Evolutionary conservation across 345 rosid species (phyloP), one percentile per base, ranked within the genome.

Genomic region (Ceriops decandra): DNA sequence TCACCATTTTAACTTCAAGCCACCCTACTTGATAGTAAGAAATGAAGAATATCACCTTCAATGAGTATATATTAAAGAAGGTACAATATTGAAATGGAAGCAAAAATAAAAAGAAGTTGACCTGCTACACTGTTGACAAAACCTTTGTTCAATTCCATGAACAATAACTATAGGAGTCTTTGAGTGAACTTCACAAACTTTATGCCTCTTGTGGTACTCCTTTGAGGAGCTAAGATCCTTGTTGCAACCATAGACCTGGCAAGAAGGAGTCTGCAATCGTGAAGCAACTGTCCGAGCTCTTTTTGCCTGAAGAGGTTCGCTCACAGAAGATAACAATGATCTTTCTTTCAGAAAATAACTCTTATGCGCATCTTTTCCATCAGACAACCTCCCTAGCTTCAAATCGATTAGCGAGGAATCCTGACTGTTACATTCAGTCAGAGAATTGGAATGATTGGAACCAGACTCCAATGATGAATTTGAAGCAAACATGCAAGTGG

Each of bases 51-150:
- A 33, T 33, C 10, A 7, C 10, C 8, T 33, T 33, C 6, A 7
- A 33, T 33, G 36, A 7, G 10, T 7, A 33, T 7, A 33, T 33
- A 7, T 56, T 7, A 11, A 24, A 20, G 20, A 5, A 31, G 5
- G 10, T 3, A 61, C 20, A 51, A 52, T 49, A 31, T 11, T 31
- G 47, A 17, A 24, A 9, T 5, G 17, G 21, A 24, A 26, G 22
- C 2, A 7, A 35, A 52, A 42, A 59, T 17, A 38, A 24, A 64
- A 33, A 70, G 21, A 35, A 52, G 63, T 69, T 35, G 66, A 92
- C 96, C 96, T 90, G 84, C 98, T 92, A 66, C 98, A 92, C 75
- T 92, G 98, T 68, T 92, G 96, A 72, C 98, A 92, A 71, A 92
- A 90, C 74, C 98, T 88, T 80, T 90, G 88, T 57, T 86, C 89